Evolutionary conservation across 495 filamentous ascomycete genomes (phyloP).

Genomic region (Penicillium waksmanii): DNA sequence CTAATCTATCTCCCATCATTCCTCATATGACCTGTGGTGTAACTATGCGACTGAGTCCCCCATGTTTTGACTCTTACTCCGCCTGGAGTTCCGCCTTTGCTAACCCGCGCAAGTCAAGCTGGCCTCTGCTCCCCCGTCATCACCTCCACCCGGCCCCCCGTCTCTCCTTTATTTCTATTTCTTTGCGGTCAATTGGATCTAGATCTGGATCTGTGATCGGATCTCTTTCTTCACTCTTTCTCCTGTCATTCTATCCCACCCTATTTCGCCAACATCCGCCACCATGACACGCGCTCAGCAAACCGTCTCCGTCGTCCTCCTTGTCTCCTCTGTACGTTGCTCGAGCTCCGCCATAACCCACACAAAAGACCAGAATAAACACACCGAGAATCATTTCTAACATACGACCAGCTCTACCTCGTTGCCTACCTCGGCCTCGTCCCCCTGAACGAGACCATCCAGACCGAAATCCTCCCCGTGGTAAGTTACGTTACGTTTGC

Average conservation of each 20-base stretch:
- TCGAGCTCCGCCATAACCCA: constrained; percentile 10
- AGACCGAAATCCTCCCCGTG: constrained; percentile 57
- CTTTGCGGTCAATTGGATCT: constrained; percentile 21
- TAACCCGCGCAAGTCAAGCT: constrained; percentile 12
- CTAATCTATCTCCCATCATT: background rate
- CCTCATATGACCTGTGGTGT: background rate
- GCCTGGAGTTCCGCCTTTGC: constrained; percentile 10
- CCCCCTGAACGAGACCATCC: constrained; percentile 71
- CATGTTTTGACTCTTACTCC: background rate
- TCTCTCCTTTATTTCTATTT: constrained; percentile 23
- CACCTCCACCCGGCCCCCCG: constrained; percentile 7
- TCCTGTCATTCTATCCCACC: background rate
- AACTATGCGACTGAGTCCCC: background rate
- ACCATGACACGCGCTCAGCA: constrained; percentile 94
- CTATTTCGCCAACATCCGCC: constrained; percentile 12
- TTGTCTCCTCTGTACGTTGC: constrained; percentile 77
- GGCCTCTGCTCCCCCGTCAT: constrained; percentile 16
- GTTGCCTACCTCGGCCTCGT: constrained; percentile 82
- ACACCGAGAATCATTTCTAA: constrained; percentile 10
- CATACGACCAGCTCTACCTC: constrained; percentile 73
- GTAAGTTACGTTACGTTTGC: constrained; percentile 35
- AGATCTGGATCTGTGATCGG: constrained; percentile 6
- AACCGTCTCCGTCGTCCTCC: constrained; percentile 81
- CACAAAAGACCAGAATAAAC: background rate
- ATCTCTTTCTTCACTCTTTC: constrained; percentile 14